Evolutionary conservation across 208 protist genomes (phyloP), one percentile per base, ranked within the genome.

Genomic region (Leishmania aethiopica): DNA sequence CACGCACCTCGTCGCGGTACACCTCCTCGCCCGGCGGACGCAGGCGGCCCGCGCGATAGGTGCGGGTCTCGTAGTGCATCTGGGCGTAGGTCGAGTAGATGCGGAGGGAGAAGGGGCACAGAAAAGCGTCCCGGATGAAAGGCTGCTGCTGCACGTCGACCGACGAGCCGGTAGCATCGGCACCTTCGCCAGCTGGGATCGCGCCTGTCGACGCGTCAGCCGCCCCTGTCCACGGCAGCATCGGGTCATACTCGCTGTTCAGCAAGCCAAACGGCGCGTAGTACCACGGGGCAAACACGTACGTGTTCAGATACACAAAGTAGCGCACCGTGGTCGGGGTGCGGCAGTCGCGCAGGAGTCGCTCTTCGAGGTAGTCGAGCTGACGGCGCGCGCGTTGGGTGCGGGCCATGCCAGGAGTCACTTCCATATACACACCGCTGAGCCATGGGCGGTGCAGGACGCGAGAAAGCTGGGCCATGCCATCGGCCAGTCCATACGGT

Each of bases 101-200:
- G 77, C 93, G 92, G 55, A 97, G 88, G 1, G 95, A 96, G 71
- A 97, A 97, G 32, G 95, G 95, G 86, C 95, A 97, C 45, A 97
- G 80, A 77, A 90, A 93, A 10, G 91, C 95, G 73, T 97, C 94
- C 42, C 88, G 84, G 78, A 97, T 95, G 62, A 84, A 96, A n/a
- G 90, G 88, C 77, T 96, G 66, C 79, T 55, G 83, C 45, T 49
- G 22, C 69, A 53, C 69, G 25, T 55, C 69, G 45, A 32, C 45
- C 32, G 69, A 74, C 45, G 45, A 32, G 19, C 42, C 75, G 11
- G 66, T 67, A 25, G 49, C 19, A n/a, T 60, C 5, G n/a, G 28
- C 42, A 22, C 78, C 78, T 42, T 55, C 28, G 73, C 62, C 57
- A n/a, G 25, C 17, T 40, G 47, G 17, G 35, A 19, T 47, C 53